Evolutionary conservation across 2,329 filamentous ascomycete species (phyloP), one percentile per base, ranked within the genome.

Genomic region (Pleomassaria siparia): DNA sequence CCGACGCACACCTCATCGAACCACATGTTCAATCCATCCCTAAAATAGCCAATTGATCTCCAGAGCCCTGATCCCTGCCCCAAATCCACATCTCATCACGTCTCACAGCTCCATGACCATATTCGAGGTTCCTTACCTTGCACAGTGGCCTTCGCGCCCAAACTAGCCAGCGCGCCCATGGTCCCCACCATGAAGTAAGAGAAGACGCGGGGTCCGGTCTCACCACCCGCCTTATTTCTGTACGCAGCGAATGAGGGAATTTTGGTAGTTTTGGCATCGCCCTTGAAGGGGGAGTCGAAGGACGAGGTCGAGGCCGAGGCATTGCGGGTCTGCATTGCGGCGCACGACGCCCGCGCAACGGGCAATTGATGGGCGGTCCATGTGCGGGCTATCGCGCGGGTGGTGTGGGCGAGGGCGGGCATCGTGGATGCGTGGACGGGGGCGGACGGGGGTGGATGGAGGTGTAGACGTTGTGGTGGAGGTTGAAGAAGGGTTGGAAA

Each of bases 121-220:
- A 40, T 22, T 16, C 13, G 20, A 33, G 46, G 35, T 39, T 46
- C 59, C 88, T 72, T 84, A 99, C 94, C 92, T 82, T 96, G 90
- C 62, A 99, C 90, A 58, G 94, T 97, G 66, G 89, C 90, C 87
- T 99, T 99, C 72, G 92, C 94, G 70, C 92, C 92, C 60, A 94
- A 88, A 49, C 92, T 92, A 58, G 88, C 85, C 72, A 97, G 81
- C 68, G 94, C 87, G 71, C 94, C 94, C 82, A 99, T 87, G 47
- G 89, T 86, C 66, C 94, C 94, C 60, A 96, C 94, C 89, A 97
- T 96, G 78, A 99, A 97, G 83, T 99, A 99, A 67, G 86, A 85
- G 75, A 96, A 94, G 62, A 95, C 79, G 80, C 91, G 87, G 78
- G 95, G 96, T 67, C 80, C 80, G 60, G 78, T 81, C 73, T 86